Conservation (phyloP, 495 filamentous ascomycete species). For the Xylaria palmicola region DNA sequence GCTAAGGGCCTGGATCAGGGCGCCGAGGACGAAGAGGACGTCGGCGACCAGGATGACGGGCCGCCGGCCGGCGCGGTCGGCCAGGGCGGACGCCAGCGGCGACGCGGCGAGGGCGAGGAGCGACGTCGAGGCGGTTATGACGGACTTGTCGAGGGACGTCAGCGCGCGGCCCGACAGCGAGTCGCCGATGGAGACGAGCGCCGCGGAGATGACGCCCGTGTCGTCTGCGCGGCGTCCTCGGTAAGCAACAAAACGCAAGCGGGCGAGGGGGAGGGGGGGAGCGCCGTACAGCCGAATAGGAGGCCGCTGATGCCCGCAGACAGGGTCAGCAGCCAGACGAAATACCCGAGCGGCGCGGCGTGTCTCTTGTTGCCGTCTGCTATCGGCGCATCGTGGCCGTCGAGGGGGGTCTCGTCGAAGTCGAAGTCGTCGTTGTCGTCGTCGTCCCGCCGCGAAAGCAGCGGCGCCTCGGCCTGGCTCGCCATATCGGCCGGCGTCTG, state of each 20-base stretch:
- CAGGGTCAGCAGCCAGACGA: constrained; percentile 74
- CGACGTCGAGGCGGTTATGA: constrained; percentile 81
- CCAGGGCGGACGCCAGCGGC: constrained; percentile 72
- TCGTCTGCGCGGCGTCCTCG: constrained; percentile 53
- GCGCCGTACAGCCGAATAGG: constrained; percentile 86
- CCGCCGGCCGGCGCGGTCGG: constrained; percentile 73
- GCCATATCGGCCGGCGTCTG: constrained; percentile 9
- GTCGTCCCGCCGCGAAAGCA: constrained; percentile 26
- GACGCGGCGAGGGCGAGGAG: constrained; percentile 75
- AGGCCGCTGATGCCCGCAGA: constrained; percentile 83
- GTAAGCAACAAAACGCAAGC: not conserved
- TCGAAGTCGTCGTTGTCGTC: constrained; percentile 3
- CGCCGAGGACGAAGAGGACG: constrained; percentile 71
- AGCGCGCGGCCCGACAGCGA: constrained; percentile 69
- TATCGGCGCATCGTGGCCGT: constrained; percentile 17
- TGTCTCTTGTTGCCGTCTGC: constrained; percentile 15
- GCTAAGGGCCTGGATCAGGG: constrained; percentile 67
- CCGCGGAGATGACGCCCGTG: constrained; percentile 89
- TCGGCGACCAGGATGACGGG: constrained; percentile 78
- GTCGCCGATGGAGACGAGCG: constrained; percentile 72
- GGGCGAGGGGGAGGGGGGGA: constrained; percentile 21
- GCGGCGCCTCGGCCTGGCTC: constrained; percentile 14
- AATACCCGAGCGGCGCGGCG: constrained; percentile 34
- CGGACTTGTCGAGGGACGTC: constrained; percentile 74
- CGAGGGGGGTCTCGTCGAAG: constrained; percentile 23